Percentiles rank a stretch among this genome's conserved stretches.
phyloP scores from a whole-genome alignment of 257 asterid species.

The Knoxia roxburghii region DNA sequence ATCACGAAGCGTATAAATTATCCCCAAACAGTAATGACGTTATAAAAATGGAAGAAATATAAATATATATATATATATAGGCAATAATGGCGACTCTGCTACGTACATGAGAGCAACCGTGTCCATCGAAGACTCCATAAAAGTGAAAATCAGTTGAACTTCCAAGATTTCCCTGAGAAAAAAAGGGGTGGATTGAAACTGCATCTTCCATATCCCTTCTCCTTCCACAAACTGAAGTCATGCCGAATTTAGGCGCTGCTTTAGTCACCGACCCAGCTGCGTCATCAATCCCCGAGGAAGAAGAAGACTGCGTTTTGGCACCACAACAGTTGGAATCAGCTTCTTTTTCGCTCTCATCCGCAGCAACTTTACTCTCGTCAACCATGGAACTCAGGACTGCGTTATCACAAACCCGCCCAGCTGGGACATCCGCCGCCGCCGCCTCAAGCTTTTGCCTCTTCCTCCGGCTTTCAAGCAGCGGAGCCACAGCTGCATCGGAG shows the following conservation, averaged over 20 bases:
- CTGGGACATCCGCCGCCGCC: constrained; percentile 18
- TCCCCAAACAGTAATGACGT: too few relatives aligned
- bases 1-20: background rate
- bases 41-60: too few relatives aligned
- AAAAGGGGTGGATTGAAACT: constrained; percentile 51
- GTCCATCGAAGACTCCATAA: constrained; percentile 92
- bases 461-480: constrained; percentile 32
- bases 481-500: constrained; percentile 51
- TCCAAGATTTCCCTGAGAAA: constrained; percentile 21
- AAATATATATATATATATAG: too few relatives aligned
- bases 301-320: background rate
- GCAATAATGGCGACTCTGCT: too few relatives aligned
- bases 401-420: background rate
- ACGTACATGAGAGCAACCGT: constrained; percentile 95
- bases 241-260: constrained; percentile 46
- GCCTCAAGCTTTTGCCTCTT: constrained; percentile 41
- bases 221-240: constrained; percentile 77
- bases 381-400: background rate
- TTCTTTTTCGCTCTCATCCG: background rate
- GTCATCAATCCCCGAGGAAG: background rate
- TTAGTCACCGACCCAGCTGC: constrained; percentile 11
- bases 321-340: constrained; percentile 7
- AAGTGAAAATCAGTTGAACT: constrained; percentile 37
- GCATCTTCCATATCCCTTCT: constrained; percentile 96
- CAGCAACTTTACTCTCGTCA: background rate